A percentile compares a stretch with the other conserved stretches of the same genome.
Evolutionary conservation across 139 green algal species (phyloP).

Genomic region (Chlorella vulgaris): DNA sequence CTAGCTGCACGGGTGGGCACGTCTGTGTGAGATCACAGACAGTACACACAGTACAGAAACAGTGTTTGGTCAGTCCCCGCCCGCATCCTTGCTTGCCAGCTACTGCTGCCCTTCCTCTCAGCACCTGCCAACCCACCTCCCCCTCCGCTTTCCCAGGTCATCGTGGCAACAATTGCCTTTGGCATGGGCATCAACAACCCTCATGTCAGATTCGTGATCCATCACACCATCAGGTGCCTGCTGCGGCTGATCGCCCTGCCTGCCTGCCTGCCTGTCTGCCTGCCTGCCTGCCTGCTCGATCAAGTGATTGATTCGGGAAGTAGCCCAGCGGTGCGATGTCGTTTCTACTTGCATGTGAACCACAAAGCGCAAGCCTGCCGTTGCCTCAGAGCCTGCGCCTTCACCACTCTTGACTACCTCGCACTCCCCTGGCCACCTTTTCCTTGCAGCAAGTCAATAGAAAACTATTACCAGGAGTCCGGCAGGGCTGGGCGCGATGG

Average conservation of each 20-base stretch:
- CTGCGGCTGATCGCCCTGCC: background rate
- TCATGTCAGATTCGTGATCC: slow-evolving; percentile 18
- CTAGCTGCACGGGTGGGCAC: too few relatives aligned
- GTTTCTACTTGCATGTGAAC: too few relatives aligned
- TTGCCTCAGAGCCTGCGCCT: background rate
- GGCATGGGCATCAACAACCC: slow-evolving; percentile 85
- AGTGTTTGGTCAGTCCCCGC: too few relatives aligned
- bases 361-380: too few relatives aligned
- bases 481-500: slow-evolving; percentile 67
- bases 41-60: too few relatives aligned
- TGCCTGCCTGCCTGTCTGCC: too few relatives aligned
- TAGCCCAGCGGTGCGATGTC: background rate
- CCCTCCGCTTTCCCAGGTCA: slow-evolving; percentile 56
- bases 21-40: too few relatives aligned
- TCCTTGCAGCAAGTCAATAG: slow-evolving; percentile 51
- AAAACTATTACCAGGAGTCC: slow-evolving; percentile 82
- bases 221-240: slow-evolving; percentile 29
- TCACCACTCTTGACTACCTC: background rate
- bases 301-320: background rate
- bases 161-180: slow-evolving; percentile 89
- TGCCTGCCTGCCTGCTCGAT: too few relatives aligned
- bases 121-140: background rate
- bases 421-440: background rate
- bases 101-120: background rate
- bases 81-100: too few relatives aligned